phyloP scores from a whole-genome alignment of 2,329 filamentous ascomycete species.

The Paramyrothecium sp. region DNA sequence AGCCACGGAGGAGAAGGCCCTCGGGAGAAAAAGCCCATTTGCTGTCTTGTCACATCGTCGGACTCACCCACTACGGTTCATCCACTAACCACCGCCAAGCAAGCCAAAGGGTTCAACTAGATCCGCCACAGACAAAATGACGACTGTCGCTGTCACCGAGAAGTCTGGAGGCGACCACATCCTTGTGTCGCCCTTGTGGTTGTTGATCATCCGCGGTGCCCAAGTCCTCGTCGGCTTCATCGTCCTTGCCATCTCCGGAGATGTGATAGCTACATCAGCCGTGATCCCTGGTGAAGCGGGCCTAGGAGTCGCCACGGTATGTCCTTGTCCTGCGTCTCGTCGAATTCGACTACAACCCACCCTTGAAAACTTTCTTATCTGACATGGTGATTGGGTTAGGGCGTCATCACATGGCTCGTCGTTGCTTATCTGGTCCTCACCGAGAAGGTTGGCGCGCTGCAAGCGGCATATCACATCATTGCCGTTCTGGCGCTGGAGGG shows the following conservation, averaged over 20 bases:
- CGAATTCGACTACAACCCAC: conserved; percentile 2
- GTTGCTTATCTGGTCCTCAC: conserved; percentile 39
- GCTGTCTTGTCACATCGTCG: not conserved
- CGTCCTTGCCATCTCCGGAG: conserved; percentile 39
- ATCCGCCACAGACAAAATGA: not conserved
- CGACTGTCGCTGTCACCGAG: not conserved
- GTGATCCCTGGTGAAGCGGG: conserved; percentile 37
- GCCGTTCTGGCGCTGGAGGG: conserved; percentile 42
- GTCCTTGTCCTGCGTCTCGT: conserved; percentile 10
- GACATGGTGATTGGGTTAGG: conserved; percentile 21
- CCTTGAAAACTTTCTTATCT: conserved; percentile 1
- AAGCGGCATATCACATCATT: conserved; percentile 38
- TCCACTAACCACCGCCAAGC: not conserved
- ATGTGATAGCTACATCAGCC: conserved; percentile 32
- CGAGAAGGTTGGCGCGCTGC: conserved; percentile 35
- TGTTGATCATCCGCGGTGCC: conserved; percentile 36
- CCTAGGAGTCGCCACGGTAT: conserved; percentile 39
- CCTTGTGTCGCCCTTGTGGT: conserved; percentile 41
- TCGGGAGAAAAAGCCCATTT: not conserved
- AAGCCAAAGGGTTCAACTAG: not conserved
- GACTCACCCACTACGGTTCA: not conserved
- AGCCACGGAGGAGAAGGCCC: not conserved
- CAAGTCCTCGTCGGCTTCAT: conserved; percentile 42
- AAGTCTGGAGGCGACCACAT: conserved; percentile 19
- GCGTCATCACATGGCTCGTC: conserved; percentile 44